Evolutionary conservation across 257 asterid species (phyloP).

Genomic region (Solanum verrucosum): DNA sequence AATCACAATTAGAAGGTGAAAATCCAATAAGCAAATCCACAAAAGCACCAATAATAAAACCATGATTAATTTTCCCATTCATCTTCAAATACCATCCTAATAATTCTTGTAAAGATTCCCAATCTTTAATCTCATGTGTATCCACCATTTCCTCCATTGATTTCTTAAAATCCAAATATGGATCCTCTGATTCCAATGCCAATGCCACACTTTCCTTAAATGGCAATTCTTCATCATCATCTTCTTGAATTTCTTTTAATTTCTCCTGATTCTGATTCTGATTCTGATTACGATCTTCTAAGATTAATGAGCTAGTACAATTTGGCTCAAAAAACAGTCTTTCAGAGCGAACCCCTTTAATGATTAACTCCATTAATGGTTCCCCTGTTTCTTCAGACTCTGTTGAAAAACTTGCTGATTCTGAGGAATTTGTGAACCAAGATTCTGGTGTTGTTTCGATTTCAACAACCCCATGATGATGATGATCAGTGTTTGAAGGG

Average conservation of each 20-base stretch:
- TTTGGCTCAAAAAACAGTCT: conserved; percentile 19
- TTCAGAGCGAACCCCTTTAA: conserved; percentile 8
- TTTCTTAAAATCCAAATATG: conserved; percentile 26
- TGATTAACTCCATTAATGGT: conserved; percentile 1
- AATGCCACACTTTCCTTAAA: conserved; percentile 14
- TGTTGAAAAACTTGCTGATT: conserved; percentile 32
- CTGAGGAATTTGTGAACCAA: conserved; percentile 62
- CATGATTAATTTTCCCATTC: conserved; percentile 18
- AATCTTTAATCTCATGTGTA: conserved; percentile 18
- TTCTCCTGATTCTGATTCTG: background rate
- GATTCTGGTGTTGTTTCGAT: conserved; percentile 45
- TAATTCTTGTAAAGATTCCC: conserved; percentile 20
- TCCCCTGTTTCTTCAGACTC: conserved; percentile 21
- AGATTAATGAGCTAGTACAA: conserved; percentile 11
- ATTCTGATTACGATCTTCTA: background rate
- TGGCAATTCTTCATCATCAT: background rate
- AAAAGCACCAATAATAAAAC: conserved; percentile 22
- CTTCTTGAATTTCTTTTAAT: background rate
- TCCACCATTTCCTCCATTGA: conserved; percentile 31
- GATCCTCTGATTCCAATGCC: conserved; percentile 22
- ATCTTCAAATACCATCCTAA: conserved; percentile 24
- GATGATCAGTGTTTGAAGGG: conserved; percentile 10
- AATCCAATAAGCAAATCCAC: conserved; percentile 13
- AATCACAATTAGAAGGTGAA: background rate
- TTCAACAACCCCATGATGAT: background rate